Evolutionary conservation across 139 green algal genomes (phyloP).

Genomic region (Chlamydomonas incerta): DNA sequence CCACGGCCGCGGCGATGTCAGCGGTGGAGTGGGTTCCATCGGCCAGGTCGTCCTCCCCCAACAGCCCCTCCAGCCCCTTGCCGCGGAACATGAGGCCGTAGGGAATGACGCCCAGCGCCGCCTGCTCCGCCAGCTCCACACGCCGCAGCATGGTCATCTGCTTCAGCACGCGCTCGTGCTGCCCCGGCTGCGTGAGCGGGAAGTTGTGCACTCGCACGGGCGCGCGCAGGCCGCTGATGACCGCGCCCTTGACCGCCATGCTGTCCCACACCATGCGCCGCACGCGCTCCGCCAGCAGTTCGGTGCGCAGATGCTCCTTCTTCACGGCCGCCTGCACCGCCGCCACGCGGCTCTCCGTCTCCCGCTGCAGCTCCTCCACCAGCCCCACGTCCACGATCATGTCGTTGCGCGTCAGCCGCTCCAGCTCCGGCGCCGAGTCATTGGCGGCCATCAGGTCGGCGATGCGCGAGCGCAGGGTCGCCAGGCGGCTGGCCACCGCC

Average conservation of each 20-base stretch:
- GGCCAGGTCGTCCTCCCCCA: neutral
- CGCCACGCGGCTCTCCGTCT: constrained; percentile 44
- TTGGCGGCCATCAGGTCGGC: constrained; percentile 35
- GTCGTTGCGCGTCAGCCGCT: constrained; percentile 37
- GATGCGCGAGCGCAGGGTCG: constrained; percentile 36
- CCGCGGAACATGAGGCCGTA: constrained; percentile 30
- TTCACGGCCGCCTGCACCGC: neutral
- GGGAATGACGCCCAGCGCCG: constrained; percentile 19
- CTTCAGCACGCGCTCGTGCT: constrained; percentile 25
- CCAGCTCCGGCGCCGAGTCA: constrained; percentile 48
- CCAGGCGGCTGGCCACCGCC: constrained; percentile 17
- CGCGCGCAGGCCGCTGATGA: constrained; percentile 29
- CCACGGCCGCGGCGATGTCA: no score
- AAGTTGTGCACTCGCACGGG: constrained; percentile 45
- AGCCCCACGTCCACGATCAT: constrained; percentile 55
- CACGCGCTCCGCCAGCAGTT: constrained; percentile 46
- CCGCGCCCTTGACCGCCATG: constrained; percentile 38
- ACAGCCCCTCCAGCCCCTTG: neutral
- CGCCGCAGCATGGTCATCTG: constrained; percentile 46
- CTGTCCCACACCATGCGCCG: constrained; percentile 39
- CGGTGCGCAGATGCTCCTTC: constrained; percentile 25
- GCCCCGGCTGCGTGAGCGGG: constrained; percentile 37
- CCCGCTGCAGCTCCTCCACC: constrained; percentile 44
- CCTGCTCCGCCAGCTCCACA: constrained; percentile 52
- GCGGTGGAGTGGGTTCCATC: neutral